Conservation (phyloP, 1,284 basidiomycete genomes). For the Ustilago nuda region DNA sequence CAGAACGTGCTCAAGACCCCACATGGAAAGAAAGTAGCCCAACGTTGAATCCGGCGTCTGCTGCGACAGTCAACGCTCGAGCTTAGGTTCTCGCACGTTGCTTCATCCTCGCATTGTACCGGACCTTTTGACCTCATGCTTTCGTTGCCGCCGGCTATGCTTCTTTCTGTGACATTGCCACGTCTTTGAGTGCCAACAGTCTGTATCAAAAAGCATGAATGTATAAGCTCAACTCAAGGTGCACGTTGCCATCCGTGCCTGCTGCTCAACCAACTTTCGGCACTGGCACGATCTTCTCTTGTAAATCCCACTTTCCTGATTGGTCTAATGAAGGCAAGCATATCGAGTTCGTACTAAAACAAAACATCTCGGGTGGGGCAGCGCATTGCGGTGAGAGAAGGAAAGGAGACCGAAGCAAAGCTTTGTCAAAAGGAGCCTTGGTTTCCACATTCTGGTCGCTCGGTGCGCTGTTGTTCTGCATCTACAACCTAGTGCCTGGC, state of each 20-base stretch:
- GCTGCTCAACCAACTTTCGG: background rate
- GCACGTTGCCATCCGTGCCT: slow-evolving; percentile 28
- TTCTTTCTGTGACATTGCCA: slow-evolving; percentile 3
- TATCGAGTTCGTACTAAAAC: background rate
- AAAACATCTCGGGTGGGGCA: background rate
- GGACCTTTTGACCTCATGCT: background rate
- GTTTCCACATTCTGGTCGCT: no score
- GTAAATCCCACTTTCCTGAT: slow-evolving; percentile 10
- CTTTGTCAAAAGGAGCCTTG: no score
- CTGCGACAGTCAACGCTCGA: background rate
- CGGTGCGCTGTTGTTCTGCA: background rate
- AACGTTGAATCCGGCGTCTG: background rate
- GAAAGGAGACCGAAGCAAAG: no score
- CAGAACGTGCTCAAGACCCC: slow-evolving; percentile 27
- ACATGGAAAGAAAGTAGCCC: background rate
- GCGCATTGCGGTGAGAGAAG: background rate
- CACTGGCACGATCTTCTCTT: slow-evolving; percentile 1
- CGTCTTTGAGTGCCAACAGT: background rate
- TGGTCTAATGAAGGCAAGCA: background rate
- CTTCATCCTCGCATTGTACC: background rate
- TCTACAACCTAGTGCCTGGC: background rate
- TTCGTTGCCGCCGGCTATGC: background rate
- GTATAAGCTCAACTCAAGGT: background rate
- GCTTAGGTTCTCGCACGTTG: slow-evolving; percentile 19
- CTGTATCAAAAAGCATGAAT: no score